Percentiles rank a stretch among this genome's conserved stretches.
Evolutionary conservation across 2,329 filamentous ascomycete genomes (phyloP).

Genomic region (Biscogniauxia mediterranea): DNA sequence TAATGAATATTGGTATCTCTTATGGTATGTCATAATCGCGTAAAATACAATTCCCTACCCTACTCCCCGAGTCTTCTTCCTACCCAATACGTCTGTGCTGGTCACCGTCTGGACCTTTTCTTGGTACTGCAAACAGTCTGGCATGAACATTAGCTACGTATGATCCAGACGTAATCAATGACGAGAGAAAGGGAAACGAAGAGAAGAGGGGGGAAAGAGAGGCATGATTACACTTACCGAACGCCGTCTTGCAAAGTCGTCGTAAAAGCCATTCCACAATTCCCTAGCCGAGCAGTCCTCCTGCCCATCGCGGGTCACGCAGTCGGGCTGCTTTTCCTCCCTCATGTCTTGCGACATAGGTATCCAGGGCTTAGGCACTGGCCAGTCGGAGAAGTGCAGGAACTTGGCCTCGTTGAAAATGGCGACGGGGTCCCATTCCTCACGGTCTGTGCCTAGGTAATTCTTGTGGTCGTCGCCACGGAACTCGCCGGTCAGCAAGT

Average conservation of each 20-base stretch:
- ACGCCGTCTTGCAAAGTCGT: conserved; percentile 33
- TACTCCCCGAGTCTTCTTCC: conserved; percentile 2
- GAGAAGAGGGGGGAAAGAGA: not conserved
- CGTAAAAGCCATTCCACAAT: conserved; percentile 36
- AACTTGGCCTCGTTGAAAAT: conserved; percentile 61
- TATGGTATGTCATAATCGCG: conserved; percentile 13
- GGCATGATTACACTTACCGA: conserved; percentile 23
- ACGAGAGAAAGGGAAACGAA: too few relatives aligned
- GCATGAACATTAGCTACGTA: conserved; percentile 8
- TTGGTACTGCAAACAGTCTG: conserved; percentile 5
- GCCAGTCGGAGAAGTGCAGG: conserved; percentile 72
- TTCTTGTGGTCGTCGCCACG: conserved; percentile 47
- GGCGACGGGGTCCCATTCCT: conserved; percentile 56
- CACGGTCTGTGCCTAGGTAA: conserved; percentile 39
- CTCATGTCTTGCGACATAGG: conserved; percentile 25
- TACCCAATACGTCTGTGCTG: not conserved
- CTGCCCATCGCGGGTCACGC: conserved; percentile 25
- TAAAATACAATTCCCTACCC: conserved; percentile 9
- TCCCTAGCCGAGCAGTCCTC: conserved; percentile 33
- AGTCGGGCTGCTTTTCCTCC: conserved; percentile 32
- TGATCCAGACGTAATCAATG: not conserved
- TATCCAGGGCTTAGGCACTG: conserved; percentile 60
- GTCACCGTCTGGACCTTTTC: conserved; percentile 7
- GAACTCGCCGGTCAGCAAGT: conserved; percentile 62
- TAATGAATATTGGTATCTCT: conserved; percentile 13